Evolutionary conservation across 2,329 filamentous ascomycete species (phyloP), one percentile per base, ranked within the genome.

Genomic region (Colletotrichum liriopes): DNA sequence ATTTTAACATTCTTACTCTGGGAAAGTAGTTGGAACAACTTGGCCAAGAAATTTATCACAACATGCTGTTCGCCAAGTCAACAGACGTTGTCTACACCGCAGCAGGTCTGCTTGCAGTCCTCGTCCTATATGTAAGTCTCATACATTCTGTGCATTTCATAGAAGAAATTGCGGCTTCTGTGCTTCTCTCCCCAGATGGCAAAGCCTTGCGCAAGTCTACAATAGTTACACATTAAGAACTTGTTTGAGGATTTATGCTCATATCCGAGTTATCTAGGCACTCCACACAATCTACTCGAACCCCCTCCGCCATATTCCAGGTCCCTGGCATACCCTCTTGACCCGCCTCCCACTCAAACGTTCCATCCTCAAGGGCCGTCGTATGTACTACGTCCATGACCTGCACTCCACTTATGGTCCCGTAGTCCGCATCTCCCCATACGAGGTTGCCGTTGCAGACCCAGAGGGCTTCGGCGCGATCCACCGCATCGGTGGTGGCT

Each of bases 351-450:
- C 65, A 11, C 56, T 67, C 9, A 72, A 58, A 6, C 49, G 60
- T 37, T 41, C 63, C 52, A 37, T 62, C 65, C 64, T 72, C 9
- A 47, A 51, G 18, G 69, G 69, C 51, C 56, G 58, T 2, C 64
- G 65, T 26, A 72, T 72, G 51, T 59, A 63, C 52, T 66, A 51
- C 58, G 52, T 72, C n/a, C 65, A 72, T 58, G 41, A 49, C n/a
- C 69, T 72, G 9, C 69, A 72, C 20, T 29, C 49, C 12, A 29
- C 23, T 16, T 41, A 72, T 45, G 70, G 70, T 14, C 60, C 65
- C 6, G 35, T 72, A 0, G 70, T 72, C 4, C 70, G 70, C 43
- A 68, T 72, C 37, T 67, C 65, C 12, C 70, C 70, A 12, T 37
- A 41, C 18, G 59, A 72, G 18, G 70, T 72, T n/a, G 47, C 70